These are phyloP conservation scores for Allantophomopsis lycopodina DNA, from an alignment of 2,329 filamentous ascomycete species.

Conservation along the genomic window DNA sequence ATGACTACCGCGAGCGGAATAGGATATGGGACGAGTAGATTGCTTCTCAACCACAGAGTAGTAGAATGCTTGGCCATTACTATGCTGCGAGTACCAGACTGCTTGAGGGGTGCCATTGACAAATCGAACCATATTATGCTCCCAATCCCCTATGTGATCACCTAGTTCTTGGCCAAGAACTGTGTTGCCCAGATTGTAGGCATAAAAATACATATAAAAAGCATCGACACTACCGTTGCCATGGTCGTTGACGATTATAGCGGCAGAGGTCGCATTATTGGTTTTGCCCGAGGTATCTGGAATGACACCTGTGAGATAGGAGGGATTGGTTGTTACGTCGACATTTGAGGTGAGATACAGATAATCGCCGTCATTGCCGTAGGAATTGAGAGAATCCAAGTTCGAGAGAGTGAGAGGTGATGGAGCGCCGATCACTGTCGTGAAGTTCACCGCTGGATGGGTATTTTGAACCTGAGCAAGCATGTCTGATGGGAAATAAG, in stretches of 20 bases:
- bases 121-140: conserved; percentile 57
- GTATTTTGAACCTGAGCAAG: conserved; percentile 29
- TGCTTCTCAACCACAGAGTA: conserved; percentile 40
- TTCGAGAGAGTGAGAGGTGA: conserved; percentile 29
- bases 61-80: conserved; percentile 46
- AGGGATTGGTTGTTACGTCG: conserved; percentile 28
- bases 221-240: conserved; percentile 28
- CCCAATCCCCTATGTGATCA: conserved; percentile 51
- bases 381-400: conserved; percentile 28
- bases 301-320: conserved; percentile 35
- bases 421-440: conserved; percentile 20
- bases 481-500: conserved; percentile 34
- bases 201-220: conserved; percentile 22
- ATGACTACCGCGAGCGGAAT: conserved; percentile 46
- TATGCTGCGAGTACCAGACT: conserved; percentile 51
- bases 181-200: conserved; percentile 18
- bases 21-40: conserved; percentile 36
- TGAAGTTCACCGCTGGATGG: conserved; percentile 27
- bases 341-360: conserved; percentile 33
- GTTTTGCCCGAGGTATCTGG: conserved; percentile 37
- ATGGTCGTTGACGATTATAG: conserved; percentile 44
- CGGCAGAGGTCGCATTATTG: conserved; percentile 29
- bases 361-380: conserved; percentile 23
- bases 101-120: conserved; percentile 34
- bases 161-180: conserved; percentile 17